phyloP scores from a whole-genome alignment of 208 protist genomes.

The Polymyxa betae region DNA sequence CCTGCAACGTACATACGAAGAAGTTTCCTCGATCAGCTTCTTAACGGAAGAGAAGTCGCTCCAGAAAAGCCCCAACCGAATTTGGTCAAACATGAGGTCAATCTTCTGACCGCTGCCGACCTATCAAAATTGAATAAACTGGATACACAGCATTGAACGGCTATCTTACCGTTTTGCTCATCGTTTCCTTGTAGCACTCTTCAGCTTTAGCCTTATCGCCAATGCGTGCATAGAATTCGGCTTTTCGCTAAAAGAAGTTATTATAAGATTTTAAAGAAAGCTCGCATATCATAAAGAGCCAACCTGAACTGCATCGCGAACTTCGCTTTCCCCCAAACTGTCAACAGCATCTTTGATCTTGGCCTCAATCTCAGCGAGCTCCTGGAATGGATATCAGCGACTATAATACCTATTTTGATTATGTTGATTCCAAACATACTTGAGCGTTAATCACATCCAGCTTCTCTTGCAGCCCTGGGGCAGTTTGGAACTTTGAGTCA shows the following conservation, averaged over 20 bases:
- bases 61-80: slow-evolving; percentile 92
- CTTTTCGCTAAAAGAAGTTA: slow-evolving; percentile 61
- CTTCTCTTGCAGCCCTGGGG: slow-evolving; percentile 34
- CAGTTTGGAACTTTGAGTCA: slow-evolving; percentile 48
- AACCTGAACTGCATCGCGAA: slow-evolving; percentile 88
- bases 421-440: slow-evolving; percentile 65
- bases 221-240: slow-evolving; percentile 88
- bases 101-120: slow-evolving; percentile 87
- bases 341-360: slow-evolving; percentile 82
- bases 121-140: slow-evolving; percentile 15
- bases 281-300: slow-evolving; percentile 62
- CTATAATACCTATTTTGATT: neutral
- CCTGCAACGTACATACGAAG: slow-evolving; percentile 57
- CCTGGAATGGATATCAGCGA: too few species aligned
- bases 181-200: slow-evolving; percentile 83
- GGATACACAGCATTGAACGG: neutral
- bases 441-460: slow-evolving; percentile 68
- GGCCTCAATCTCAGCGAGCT: slow-evolving; percentile 56
- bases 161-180: slow-evolving; percentile 80
- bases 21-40: slow-evolving; percentile 85
- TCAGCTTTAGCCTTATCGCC: slow-evolving; percentile 90
- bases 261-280: neutral
- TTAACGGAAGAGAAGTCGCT: slow-evolving; percentile 84
- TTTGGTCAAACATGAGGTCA: slow-evolving; percentile 91
- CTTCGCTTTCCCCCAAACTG: slow-evolving; percentile 93